Evolutionary conservation across 1,139 yeast species (phyloP).

Genomic region (Suzukiozyma palmioleophila): DNA sequence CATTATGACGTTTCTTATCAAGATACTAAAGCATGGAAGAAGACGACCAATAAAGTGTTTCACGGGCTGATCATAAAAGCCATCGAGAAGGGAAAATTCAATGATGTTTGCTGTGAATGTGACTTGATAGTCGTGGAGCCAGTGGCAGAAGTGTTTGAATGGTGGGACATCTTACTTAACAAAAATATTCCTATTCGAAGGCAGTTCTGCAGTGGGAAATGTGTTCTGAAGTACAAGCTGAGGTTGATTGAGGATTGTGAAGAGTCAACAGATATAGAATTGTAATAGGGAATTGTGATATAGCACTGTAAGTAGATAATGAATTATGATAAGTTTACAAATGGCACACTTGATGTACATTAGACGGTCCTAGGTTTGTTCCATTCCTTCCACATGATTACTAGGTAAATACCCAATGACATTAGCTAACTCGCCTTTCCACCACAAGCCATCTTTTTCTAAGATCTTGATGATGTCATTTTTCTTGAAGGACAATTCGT

Average conservation of each 20-base stretch:
- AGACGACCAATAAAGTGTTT: conserved; percentile 30
- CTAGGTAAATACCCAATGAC: conserved; percentile 50
- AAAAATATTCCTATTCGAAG: conserved; percentile 34
- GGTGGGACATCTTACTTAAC: conserved; percentile 45
- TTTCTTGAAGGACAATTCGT: conserved; percentile 45
- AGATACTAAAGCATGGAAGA: conserved; percentile 42
- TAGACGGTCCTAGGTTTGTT: conserved; percentile 6
- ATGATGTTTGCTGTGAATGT: conserved; percentile 37
- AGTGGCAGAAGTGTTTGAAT: conserved; percentile 38
- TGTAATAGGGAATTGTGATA: not conserved
- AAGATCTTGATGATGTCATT: conserved; percentile 49
- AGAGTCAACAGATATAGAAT: conserved; percentile 3
- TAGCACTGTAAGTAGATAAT: conserved; percentile 10
- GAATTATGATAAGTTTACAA: not conserved
- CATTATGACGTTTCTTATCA: conserved; percentile 41
- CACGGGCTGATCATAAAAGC: conserved; percentile 34
- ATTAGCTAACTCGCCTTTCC: conserved; percentile 54
- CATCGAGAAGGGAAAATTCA: conserved; percentile 35
- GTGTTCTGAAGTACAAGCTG: conserved; percentile 25
- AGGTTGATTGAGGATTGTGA: conserved; percentile 2
- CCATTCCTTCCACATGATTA: conserved; percentile 40
- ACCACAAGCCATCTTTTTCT: conserved; percentile 49
- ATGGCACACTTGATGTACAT: not conserved
- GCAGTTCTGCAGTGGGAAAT: conserved; percentile 38
- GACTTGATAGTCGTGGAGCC: conserved; percentile 35